Percentiles rank a stretch among this genome's conserved stretches.
phyloP scores from a whole-genome alignment of 345 rosid species.

The Bruguiera sexangula region DNA sequence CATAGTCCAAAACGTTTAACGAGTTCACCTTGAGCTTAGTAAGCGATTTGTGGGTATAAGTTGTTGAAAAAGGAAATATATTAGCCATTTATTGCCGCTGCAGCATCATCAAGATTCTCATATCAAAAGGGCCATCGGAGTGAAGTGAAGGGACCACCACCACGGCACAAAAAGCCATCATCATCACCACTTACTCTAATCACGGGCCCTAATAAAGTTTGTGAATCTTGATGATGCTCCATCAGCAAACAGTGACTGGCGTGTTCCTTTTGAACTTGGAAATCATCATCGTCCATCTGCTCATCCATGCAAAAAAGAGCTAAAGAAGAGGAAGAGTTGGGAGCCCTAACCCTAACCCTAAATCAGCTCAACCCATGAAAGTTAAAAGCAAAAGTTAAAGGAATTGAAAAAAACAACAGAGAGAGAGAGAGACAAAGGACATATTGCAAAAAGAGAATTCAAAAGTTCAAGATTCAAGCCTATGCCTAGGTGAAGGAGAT shows the following conservation, averaged over 20 bases:
- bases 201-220: constrained; percentile 30
- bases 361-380: constrained; percentile 1
- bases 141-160: constrained; percentile 7
- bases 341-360: constrained; percentile 48
- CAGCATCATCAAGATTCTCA: constrained; percentile 99
- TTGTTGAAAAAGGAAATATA: not conserved
- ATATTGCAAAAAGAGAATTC: not conserved
- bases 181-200: constrained; percentile 4
- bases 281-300: not conserved
- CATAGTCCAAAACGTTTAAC: too few species aligned
- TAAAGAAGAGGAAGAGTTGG: constrained; percentile 11
- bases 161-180: constrained; percentile 14
- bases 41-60: not conserved
- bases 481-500: constrained; percentile 11
- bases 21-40: too few species aligned
- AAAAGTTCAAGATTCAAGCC: constrained; percentile 4
- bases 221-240: constrained; percentile 98
- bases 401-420: not conserved
- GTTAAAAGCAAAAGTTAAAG: too few species aligned
- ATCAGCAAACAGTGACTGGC: constrained; percentile 64
- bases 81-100: constrained; percentile 77
- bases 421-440: not conserved
- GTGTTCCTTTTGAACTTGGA: constrained; percentile 19
- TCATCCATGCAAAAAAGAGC: constrained; percentile 10
- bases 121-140: constrained; percentile 16